A percentile compares a stretch with the other conserved stretches of the same genome.
Evolutionary conservation across 495 filamentous ascomycete species (phyloP).

Genomic region (Haplographium delicatum): DNA sequence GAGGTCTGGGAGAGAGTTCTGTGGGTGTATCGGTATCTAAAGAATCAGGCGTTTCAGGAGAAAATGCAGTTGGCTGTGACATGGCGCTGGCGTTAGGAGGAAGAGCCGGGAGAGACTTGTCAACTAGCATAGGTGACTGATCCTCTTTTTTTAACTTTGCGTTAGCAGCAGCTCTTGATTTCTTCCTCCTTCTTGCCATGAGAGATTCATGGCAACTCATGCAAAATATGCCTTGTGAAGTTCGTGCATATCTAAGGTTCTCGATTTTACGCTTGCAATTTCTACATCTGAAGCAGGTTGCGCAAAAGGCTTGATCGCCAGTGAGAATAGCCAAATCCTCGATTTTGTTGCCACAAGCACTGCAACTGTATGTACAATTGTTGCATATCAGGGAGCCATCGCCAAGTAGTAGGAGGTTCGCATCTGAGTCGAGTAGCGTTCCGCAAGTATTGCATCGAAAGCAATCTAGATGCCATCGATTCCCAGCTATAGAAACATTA

Average conservation of each 20-base stretch:
- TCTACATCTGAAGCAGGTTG: slow-evolving; percentile 91
- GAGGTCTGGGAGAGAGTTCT: slow-evolving; percentile 64
- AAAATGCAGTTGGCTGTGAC: slow-evolving; percentile 52
- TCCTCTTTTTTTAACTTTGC: slow-evolving; percentile 57
- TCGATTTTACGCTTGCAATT: slow-evolving; percentile 99
- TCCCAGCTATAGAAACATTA: slow-evolving; percentile 62
- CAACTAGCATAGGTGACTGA: slow-evolving; percentile 61
- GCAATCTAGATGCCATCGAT: slow-evolving; percentile 99
- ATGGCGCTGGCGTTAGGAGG: slow-evolving; percentile 72
- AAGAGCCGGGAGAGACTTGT: slow-evolving; percentile 91
- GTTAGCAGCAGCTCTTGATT: slow-evolving; percentile 59
- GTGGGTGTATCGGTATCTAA: slow-evolving; percentile 54
- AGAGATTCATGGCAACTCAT: slow-evolving; percentile 99
- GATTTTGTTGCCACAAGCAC: slow-evolving; percentile 94
- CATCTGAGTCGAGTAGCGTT: slow-evolving; percentile 94
- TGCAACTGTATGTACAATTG: slow-evolving; percentile 99
- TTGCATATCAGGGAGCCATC: slow-evolving; percentile 98
- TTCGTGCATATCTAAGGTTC: slow-evolving; percentile 95
- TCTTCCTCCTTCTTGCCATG: slow-evolving; percentile 93
- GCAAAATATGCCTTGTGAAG: slow-evolving; percentile 98
- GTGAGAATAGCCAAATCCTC: slow-evolving; percentile 97
- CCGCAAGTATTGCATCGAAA: slow-evolving; percentile 97
- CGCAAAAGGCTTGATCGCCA: slow-evolving; percentile 98
- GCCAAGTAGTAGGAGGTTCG: slow-evolving; percentile 92
- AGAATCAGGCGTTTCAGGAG: slow-evolving; percentile 67